Conservation (phyloP, 768 basidiomycete species). For the Daedaleopsis nitida region DNA sequence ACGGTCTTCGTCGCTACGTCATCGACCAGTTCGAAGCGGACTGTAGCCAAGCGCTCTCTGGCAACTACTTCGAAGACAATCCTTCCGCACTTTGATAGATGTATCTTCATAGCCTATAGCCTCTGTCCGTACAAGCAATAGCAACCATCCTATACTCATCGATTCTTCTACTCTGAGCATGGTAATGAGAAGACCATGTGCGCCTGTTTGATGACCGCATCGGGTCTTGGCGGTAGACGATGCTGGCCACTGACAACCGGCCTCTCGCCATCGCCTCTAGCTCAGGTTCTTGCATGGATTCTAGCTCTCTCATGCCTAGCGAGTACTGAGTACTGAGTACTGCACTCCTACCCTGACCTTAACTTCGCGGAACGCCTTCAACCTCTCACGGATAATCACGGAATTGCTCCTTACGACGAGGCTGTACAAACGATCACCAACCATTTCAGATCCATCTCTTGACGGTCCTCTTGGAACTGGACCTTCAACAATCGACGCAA, state of each 20-base stretch:
- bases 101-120: background rate
- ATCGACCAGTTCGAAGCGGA: conserved; percentile 40
- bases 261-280: too few relatives aligned
- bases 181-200: too few relatives aligned
- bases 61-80: conserved; percentile 70
- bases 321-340: too few relatives aligned
- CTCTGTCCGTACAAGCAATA: background rate
- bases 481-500: background rate
- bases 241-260: too few relatives aligned
- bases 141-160: too few relatives aligned
- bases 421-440: conserved; percentile 1
- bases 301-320: too few relatives aligned
- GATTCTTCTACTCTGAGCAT: too few relatives aligned
- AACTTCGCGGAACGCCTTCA: background rate
- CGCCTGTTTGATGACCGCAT: too few relatives aligned
- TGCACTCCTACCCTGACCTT: background rate
- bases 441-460: background rate
- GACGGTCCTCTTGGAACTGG: background rate
- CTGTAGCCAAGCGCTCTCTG: conserved; percentile 47
- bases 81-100: conserved; percentile 34
- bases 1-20: conserved; percentile 47
- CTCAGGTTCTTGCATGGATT: too few relatives aligned
- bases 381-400: background rate
- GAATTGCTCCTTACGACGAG: background rate
- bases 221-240: too few relatives aligned